Evolutionary conservation across 2,329 filamentous ascomycete genomes (phyloP).

Genomic region (Stagonosporopsis cucurbitacearum): DNA sequence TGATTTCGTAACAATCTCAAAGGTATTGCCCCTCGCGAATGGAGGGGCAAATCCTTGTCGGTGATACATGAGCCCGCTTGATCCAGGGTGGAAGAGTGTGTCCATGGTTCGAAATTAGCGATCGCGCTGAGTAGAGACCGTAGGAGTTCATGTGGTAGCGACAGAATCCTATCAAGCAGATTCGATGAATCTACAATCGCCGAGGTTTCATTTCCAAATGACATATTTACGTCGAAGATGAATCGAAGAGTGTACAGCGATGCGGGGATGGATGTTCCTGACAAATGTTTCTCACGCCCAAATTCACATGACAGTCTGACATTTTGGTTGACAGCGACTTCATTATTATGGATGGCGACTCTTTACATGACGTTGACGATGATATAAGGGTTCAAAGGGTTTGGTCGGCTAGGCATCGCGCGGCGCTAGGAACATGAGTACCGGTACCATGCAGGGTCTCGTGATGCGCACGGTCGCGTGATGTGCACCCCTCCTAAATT

Average conservation of each 20-base stretch:
- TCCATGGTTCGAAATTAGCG: conserved; percentile 1
- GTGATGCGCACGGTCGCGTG: too few relatives aligned
- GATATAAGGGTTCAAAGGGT: conserved; percentile 4
- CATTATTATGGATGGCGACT: background rate
- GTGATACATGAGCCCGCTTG: background rate
- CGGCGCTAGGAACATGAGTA: conserved; percentile 3
- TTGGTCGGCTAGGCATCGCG: conserved; percentile 8
- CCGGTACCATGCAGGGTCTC: too few relatives aligned
- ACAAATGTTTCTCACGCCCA: background rate
- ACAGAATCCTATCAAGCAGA: background rate
- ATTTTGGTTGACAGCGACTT: background rate
- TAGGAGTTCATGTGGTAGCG: conserved; percentile 1
- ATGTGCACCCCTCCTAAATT: too few relatives aligned
- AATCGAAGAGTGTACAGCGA: background rate
- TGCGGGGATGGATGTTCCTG: background rate
- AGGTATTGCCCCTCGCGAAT: background rate
- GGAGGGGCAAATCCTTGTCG: background rate
- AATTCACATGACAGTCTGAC: background rate
- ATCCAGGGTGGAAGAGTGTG: background rate
- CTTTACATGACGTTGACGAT: conserved; percentile 15
- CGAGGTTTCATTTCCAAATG: background rate
- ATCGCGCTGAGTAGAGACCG: background rate
- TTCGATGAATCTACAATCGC: background rate
- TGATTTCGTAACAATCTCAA: background rate
- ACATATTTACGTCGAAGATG: background rate